These are phyloP conservation scores for Salix caprea DNA, from an alignment of 345 rosid species.

Conservation along the genomic window DNA sequence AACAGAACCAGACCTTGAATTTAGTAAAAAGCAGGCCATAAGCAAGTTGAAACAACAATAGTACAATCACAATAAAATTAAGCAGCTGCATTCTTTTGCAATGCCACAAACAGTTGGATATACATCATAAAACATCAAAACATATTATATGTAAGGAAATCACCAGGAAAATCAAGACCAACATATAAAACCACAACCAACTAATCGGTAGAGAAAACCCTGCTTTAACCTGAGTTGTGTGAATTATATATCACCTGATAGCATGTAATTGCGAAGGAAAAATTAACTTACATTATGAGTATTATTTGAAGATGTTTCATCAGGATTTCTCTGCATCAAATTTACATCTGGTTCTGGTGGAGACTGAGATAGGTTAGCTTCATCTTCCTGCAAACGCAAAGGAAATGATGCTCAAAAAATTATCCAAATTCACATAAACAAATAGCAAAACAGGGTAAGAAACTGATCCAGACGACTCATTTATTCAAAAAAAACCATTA, in stretches of 20 bases:
- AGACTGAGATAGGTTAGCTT: constrained; percentile 25
- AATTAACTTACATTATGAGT: constrained; percentile 25
- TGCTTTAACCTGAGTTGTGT: not conserved
- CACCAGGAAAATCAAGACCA: not conserved
- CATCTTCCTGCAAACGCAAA: constrained; percentile 27
- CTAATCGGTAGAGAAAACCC: not conserved
- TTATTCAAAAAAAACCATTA: not conserved
- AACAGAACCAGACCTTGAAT: not conserved
- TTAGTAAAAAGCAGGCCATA: not conserved
- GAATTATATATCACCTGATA: not conserved
- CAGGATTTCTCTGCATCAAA: constrained; percentile 22
- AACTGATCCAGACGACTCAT: not conserved
- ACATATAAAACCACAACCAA: not conserved
- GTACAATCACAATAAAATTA: not conserved
- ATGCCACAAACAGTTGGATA: not conserved
- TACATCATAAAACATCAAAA: not conserved
- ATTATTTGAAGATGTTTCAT: constrained; percentile 22
- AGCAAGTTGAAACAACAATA: not conserved
- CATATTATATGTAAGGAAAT: not conserved
- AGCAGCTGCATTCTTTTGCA: not conserved
- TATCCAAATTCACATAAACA: not conserved
- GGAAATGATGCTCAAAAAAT: constrained; percentile 1
- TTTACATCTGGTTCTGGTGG: constrained; percentile 30
- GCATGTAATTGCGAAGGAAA: not conserved
- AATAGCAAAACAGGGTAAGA: not conserved